Base-by-base conservation (phyloP, 1,284 basidiomycete species). In the Ganoderma leucocontextum region DNA sequence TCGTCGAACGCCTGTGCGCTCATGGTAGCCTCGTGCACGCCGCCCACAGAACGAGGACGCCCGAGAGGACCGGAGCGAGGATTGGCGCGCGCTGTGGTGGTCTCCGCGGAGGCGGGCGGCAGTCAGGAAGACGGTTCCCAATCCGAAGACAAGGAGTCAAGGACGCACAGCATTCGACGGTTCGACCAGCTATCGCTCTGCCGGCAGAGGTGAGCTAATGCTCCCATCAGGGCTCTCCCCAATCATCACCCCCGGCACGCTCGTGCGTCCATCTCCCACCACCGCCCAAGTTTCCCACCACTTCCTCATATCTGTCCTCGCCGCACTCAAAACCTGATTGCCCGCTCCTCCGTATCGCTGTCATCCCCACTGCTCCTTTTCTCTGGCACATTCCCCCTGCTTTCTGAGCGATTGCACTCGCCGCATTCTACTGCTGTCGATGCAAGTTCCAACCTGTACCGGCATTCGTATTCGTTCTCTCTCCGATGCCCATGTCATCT, bases 381-480 rank as follows among this genome's bases (percentile, higher is more conserved):
- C 59, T 35, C 55, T 58, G 19, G 22, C 55, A 38, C 13, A 10
- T 38, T 22, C 42, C 35, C 57, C 33, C 35, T 33, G 62, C 62
- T 36, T 22, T 22, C 19, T 13, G 55, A n/a, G 49, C 42, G n/a
- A 17, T 22, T 15, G 17, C 42, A 33, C 53, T 47, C 61, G 33
- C 57, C 47, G 66, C 68, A 60, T 25, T 22, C 36, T 35, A 22
- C 7, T 42, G 58, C 58, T 38, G 13, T 41, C 67, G 66, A 85
- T 85, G 80, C 85, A 86, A 72, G 78, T 77, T 8, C 85, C 84
- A 0, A 86, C 85, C n/a, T 83, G 81, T 76, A 83, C 79, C 52
- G 77, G 76, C 61, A 76, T 83, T 52, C 80, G 81, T 62, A 77
- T 84, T 63, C 78, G 80, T 70, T 77, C 78, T 44, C 76, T 80